Conservation (phyloP, 768 basidiomycete genomes). For the Multifurca ochricompacta region DNA sequence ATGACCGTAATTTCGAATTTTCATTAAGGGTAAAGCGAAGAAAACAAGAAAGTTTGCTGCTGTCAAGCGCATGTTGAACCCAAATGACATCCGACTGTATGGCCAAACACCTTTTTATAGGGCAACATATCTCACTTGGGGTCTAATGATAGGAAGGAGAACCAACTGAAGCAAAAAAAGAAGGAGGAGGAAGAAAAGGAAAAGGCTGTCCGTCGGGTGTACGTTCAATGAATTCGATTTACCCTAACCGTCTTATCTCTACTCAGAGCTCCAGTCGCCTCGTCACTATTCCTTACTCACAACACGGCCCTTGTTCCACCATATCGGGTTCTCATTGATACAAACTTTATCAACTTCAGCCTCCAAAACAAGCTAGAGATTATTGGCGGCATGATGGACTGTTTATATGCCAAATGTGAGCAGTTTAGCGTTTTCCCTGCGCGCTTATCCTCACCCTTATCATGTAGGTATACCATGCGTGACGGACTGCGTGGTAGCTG, state of each 20-base stretch:
- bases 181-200: constrained; percentile 76
- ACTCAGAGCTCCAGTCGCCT: constrained; percentile 72
- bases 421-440: constrained; percentile 15
- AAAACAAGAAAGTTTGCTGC: constrained; percentile 93
- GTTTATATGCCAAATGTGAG: constrained; percentile 93
- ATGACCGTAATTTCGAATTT: too few species aligned
- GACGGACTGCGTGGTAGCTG: constrained; percentile 99
- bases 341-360: constrained; percentile 99
- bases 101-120: not conserved
- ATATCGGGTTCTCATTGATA: constrained; percentile 95
- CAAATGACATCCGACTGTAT: constrained; percentile 87
- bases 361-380: constrained; percentile 97
- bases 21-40: constrained; percentile 71
- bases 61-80: constrained; percentile 90
- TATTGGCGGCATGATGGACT: constrained; percentile 99
- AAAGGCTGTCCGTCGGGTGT: constrained; percentile 75
- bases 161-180: constrained; percentile 82
- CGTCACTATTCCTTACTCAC: constrained; percentile 89
- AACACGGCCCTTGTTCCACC: constrained; percentile 95
- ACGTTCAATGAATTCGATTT: constrained; percentile 27
- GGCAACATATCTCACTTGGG: not conserved
- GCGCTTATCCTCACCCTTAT: constrained; percentile 8
- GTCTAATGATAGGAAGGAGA: constrained; percentile 65
- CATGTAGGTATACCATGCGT: constrained; percentile 88
- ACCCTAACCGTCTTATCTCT: not conserved